These are phyloP conservation scores for Phytophthora sp. DNA, from an alignment of 352 stramenopile genomes.

Conservation along the genomic window DNA sequence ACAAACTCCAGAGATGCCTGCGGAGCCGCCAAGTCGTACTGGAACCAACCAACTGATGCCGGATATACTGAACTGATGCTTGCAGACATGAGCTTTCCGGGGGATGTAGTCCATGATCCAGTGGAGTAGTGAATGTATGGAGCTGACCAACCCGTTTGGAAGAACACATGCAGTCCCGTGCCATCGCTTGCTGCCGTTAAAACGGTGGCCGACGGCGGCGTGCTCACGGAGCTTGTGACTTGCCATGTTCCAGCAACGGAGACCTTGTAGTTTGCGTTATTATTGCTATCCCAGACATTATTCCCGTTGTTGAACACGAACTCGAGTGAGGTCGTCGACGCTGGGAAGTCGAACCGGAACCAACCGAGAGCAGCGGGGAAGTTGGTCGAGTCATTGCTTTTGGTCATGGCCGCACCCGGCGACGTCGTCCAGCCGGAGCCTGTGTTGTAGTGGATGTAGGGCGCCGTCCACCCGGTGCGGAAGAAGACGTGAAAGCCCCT, in stretches of 20 bases:
- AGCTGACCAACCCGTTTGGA: slow-evolving; percentile 39
- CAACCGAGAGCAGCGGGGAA: slow-evolving; percentile 33
- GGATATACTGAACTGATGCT: slow-evolving; percentile 31
- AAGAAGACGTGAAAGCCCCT: slow-evolving; percentile 56
- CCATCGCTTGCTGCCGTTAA: slow-evolving; percentile 38
- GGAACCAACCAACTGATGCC: slow-evolving; percentile 42
- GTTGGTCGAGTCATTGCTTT: slow-evolving; percentile 29
- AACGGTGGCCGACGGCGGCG: slow-evolving; percentile 23
- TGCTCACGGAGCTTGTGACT: slow-evolving; percentile 31
- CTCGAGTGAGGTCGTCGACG: slow-evolving; percentile 24
- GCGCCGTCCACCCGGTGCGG: slow-evolving; percentile 47
- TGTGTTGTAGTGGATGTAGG: slow-evolving; percentile 58
- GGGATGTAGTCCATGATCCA: slow-evolving; percentile 42
- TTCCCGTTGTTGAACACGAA: slow-evolving; percentile 38
- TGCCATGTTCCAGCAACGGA: slow-evolving; percentile 31
- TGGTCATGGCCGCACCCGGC: slow-evolving; percentile 35
- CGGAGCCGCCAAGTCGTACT: slow-evolving; percentile 32
- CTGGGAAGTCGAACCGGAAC: slow-evolving; percentile 34
- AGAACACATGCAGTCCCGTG: slow-evolving; percentile 46
- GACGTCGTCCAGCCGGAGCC: slow-evolving; percentile 45
- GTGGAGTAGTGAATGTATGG: slow-evolving; percentile 47
- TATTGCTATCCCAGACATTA: slow-evolving; percentile 37
- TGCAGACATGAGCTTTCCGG: slow-evolving; percentile 36
- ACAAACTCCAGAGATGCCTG: slow-evolving; percentile 44
- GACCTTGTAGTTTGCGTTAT: slow-evolving; percentile 38